These are phyloP conservation scores for Gossypium gossypioides DNA, from an alignment of 441 rosid species.

Conservation along the genomic window DNA sequence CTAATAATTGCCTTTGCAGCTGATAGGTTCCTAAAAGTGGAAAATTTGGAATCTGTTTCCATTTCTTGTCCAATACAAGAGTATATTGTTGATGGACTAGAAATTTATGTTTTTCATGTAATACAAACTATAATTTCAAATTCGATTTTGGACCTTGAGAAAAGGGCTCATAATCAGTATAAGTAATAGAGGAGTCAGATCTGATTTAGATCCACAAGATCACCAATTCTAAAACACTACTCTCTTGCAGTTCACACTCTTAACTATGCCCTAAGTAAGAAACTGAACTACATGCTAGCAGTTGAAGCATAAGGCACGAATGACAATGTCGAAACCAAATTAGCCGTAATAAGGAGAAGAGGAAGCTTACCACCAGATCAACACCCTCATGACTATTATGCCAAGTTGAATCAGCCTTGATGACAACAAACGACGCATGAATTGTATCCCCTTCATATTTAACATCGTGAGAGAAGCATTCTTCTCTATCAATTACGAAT, in stretches of 20 bases:
- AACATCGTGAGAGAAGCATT: constrained; percentile 60
- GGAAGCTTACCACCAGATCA: constrained; percentile 51
- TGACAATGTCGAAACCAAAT: not conserved
- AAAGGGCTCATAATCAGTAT: not conserved
- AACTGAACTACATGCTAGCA: not conserved
- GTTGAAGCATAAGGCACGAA: not conserved
- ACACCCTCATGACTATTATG: constrained; percentile 45
- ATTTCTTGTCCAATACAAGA: not conserved
- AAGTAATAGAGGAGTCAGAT: not conserved
- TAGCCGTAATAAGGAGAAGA: not conserved
- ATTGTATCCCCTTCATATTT: constrained; percentile 56
- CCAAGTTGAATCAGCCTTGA: constrained; percentile 56
- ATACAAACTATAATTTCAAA: not conserved
- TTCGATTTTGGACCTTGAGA: not conserved
- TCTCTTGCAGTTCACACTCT: not conserved
- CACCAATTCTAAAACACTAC: not conserved
- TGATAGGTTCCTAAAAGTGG: not conserved
- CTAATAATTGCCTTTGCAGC: not conserved
- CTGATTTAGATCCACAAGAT: not conserved
- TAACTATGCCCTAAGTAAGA: not conserved
- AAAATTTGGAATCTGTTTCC: not conserved
- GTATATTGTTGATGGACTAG: not conserved
- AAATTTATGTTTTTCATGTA: not conserved
- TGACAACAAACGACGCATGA: constrained; percentile 54
- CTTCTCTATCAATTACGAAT: constrained; percentile 63